Evolutionary conservation across 2,329 filamentous ascomycete genomes (phyloP), one percentile per base, ranked within the genome.

Genomic region (Nemania serpens): DNA sequence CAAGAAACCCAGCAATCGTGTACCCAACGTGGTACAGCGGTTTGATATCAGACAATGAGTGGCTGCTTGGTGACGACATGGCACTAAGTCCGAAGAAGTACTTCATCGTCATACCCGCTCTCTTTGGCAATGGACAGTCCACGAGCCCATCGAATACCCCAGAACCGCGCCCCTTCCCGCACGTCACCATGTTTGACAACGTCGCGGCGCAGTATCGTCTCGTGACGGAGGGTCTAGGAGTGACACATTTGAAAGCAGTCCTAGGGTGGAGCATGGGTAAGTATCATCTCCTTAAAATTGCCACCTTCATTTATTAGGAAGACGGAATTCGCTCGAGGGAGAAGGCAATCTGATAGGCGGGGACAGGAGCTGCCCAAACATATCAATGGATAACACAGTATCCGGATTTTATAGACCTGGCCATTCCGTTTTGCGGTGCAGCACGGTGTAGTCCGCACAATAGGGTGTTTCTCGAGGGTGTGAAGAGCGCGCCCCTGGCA

Each of bases 1-100:
- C 83, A 0, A 81, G 77, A 0, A 79, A 77, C 5, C 89, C 90
- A 7, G 86, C 86, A 2, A 84, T 93, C 59, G 83, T 93, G 62
- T 93, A 93, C 70, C 91, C 90, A 2, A 87, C 87, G 2, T 93
- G 90, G 90, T 93, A 88, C 72, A 75, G 72, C 55, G 75, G 74
- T 76, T 78, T 75, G 2, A 90, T 93, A 63, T 77, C 81, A 2
- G 87, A 91, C 69, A 93, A 93, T 62, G 81, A 89, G 71, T 93
- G 90, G 90, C 82, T 93, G 11, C 82, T 91, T 43, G 88, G 88
- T 12, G 73, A 82, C 5, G 81, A 85, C 66, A 90, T 86, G 71
- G 83, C 87, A 0, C 78, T 93, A 45, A 83, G 83, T 62, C 89
- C 90, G 0, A 54, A 54, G 34, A 58, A 62, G 25, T 70, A 70